Evolutionary conservation across 1,139 yeast genomes (phyloP).

Genomic region (Yamadazyma triangularis): DNA sequence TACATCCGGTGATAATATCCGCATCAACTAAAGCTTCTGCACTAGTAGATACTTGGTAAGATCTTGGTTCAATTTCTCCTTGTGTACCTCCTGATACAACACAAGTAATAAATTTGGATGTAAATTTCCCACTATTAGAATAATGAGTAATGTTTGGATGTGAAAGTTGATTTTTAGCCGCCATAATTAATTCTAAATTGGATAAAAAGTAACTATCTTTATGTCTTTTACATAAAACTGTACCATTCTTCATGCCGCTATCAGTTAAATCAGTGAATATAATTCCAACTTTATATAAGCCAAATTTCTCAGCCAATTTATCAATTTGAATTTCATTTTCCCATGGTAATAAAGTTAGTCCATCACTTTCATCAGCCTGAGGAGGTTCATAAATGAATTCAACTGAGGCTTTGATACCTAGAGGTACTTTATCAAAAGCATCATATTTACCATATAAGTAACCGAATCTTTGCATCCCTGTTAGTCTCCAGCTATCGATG

Average conservation of each 20-base stretch:
- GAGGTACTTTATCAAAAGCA: conserved; percentile 74
- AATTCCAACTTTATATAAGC: conserved; percentile 71
- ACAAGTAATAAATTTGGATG: conserved; percentile 92
- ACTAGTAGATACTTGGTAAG: conserved; percentile 83
- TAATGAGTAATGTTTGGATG: conserved; percentile 66
- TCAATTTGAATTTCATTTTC: conserved; percentile 54
- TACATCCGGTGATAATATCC: conserved; percentile 79
- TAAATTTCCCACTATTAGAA: conserved; percentile 62
- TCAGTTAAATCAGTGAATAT: conserved; percentile 89
- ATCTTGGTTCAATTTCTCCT: conserved; percentile 86
- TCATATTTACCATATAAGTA: conserved; percentile 79
- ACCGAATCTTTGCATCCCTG: conserved; percentile 87
- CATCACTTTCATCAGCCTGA: conserved; percentile 83
- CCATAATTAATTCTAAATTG: conserved; percentile 80
- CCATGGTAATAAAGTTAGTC: conserved; percentile 64
- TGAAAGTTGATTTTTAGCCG: conserved; percentile 69
- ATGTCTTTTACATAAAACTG: conserved; percentile 90
- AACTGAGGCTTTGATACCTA: conserved; percentile 91
- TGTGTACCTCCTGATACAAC: conserved; percentile 80
- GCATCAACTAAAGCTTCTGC: conserved; percentile 90
- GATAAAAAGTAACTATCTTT: conserved; percentile 85
- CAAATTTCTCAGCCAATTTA: conserved; percentile 54
- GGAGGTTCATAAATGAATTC: conserved; percentile 94
- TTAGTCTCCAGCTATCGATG: conserved; percentile 85
- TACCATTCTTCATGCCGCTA: conserved; percentile 80